Evolutionary conservation across 345 rosid species (phyloP).

Genomic region (Erucastrum elatum): DNA sequence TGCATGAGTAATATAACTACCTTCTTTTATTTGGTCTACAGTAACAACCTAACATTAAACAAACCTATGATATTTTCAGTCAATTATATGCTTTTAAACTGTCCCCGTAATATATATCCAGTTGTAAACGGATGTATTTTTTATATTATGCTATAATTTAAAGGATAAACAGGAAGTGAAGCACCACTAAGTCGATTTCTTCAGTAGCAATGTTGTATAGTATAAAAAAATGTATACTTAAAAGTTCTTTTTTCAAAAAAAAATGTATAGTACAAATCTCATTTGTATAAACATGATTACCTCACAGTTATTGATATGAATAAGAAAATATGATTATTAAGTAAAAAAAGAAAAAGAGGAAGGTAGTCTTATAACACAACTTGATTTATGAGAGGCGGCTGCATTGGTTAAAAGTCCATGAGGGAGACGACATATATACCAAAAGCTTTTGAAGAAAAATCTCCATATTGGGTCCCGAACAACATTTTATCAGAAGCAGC

Average conservation of each 20-base stretch:
- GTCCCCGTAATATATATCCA: not conserved
- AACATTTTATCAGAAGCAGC: slow-evolving; percentile 44
- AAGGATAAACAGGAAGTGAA: slow-evolving; percentile 22
- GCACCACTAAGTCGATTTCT: slow-evolving; percentile 32
- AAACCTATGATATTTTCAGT: not conserved
- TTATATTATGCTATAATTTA: not conserved
- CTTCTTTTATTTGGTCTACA: not conserved
- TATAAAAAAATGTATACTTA: not conserved
- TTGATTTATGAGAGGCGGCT: not conserved
- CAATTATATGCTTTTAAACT: not conserved
- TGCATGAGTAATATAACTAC: slow-evolving; percentile 18
- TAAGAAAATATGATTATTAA: not conserved
- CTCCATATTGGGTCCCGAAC: slow-evolving; percentile 80
- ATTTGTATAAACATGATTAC: not conserved
- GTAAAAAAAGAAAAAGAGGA: not conserved
- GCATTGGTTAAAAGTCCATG: too few relatives aligned
- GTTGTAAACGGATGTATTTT: slow-evolving; percentile 15
- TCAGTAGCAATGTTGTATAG: not conserved
- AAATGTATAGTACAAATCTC: slow-evolving; percentile 14
- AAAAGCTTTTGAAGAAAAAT: slow-evolving; percentile 62
- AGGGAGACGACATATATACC: slow-evolving; percentile 41
- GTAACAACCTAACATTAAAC: slow-evolving; percentile 22
- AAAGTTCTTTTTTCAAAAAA: not conserved
- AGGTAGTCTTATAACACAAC: slow-evolving; percentile 49
- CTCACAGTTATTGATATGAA: not conserved